A percentile compares a stretch with the other conserved stretches of the same genome.
phyloP scores from a whole-genome alignment of 768 basidiomycete genomes.

The Leccinum sublutescens region DNA sequence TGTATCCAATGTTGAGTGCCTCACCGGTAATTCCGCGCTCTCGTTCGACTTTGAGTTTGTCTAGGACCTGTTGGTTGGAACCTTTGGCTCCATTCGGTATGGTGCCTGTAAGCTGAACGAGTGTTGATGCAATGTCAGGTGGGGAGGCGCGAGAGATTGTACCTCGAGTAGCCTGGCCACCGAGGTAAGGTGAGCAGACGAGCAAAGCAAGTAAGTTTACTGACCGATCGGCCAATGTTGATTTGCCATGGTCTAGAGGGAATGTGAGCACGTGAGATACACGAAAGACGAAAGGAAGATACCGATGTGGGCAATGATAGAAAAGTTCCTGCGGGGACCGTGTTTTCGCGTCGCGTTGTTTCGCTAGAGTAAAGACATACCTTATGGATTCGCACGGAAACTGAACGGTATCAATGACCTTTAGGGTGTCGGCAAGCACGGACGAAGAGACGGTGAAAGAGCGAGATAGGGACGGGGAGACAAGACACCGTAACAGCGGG shows the following conservation, averaged over 20 bases:
- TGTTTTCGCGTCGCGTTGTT: not conserved
- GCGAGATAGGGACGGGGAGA: conserved; percentile 8
- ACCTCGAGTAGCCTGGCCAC: conserved; percentile 71
- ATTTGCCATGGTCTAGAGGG: conserved; percentile 87
- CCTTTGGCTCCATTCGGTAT: conserved; percentile 65
- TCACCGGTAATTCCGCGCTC: conserved; percentile 94
- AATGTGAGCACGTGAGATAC: conserved; percentile 5
- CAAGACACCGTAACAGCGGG: conserved; percentile 28
- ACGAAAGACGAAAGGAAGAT: not conserved
- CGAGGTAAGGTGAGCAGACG: conserved; percentile 2
- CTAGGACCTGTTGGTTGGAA: conserved; percentile 81
- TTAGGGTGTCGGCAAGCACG: conserved; percentile 29
- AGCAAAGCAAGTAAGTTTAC: conserved; percentile 20
- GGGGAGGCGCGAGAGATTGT: conserved; percentile 9
- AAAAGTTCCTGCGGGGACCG: conserved; percentile 67
- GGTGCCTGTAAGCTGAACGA: conserved; percentile 77
- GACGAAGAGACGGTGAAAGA: conserved; percentile 33
- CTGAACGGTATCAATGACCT: conserved; percentile 51
- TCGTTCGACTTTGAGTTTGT: conserved; percentile 94
- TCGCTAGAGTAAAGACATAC: conserved; percentile 36
- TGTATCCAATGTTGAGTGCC: not conserved
- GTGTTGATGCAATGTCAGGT: conserved; percentile 5
- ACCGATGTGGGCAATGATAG: conserved; percentile 97
- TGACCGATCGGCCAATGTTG: conserved; percentile 85
- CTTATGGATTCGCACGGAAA: conserved; percentile 69